Evolutionary conservation across 139 green algal genomes (phyloP), one percentile per base, ranked within the genome.

Genomic region (Zygnema circumcarinatum): DNA sequence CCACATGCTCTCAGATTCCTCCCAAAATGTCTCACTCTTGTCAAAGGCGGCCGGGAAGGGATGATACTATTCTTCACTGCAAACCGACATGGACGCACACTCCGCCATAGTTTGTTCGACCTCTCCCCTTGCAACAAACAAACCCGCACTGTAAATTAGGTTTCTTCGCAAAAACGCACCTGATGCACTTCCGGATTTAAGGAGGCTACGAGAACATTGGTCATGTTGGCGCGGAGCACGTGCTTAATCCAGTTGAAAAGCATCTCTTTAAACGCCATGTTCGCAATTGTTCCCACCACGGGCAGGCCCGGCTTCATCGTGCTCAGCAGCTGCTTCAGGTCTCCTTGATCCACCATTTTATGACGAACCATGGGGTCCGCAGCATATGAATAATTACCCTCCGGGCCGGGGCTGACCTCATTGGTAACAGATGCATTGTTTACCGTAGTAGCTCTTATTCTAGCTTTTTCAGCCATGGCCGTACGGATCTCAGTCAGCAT

Each of bases 201-300:
- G 20, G 82, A 86, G 25, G 73, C 90, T 7, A 81, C 35, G 75
- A 93, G 73, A 16, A 93, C 76, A 40, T 89, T 83, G 56, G 67
- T 31, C 16, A 93, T 68, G 38, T 52, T 35, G 20, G 87, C 40
- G n/a, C 69, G 33, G 33, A 74, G 39, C 68, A 88, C 81, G 39
- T 88, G 56, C 31, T 84, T 29, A 42, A 87, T 29, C 90, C 90
- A 93, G 40, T 92, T 93, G 25, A 83, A 35, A 33, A 88, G 76
- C 41, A 92, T 90, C 22, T 76, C 76, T 35, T 79, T 54, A 38
- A 92, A 84, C 25, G 73, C 54, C 22, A 25, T 33, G 41, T 84
- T 92, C 38, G 56, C 84, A 67, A 92, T 85, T 29, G 84, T 92
- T 29, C 74, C 88, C 32, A 89, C 82, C 38, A 92, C 67, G 3